Evolutionary conservation across 2,329 filamentous ascomycete species (phyloP), one percentile per base, ranked within the genome.

Genomic region (Paramyrothecium roridum): DNA sequence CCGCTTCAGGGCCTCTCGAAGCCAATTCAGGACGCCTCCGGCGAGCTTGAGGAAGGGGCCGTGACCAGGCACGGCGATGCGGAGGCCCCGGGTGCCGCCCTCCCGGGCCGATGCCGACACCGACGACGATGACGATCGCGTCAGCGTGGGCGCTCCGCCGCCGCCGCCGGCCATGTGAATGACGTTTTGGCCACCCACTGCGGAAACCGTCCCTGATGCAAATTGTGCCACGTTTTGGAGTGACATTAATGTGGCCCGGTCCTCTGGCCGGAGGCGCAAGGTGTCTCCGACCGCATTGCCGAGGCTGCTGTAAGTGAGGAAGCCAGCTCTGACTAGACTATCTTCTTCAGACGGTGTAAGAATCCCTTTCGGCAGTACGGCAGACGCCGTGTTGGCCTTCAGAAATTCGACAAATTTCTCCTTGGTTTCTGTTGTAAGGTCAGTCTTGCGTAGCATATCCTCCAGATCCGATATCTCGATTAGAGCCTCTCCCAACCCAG

Each of bases 21-120:
- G 71, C 68, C 90, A 87, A 22, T 79, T 77, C 16, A 89, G 78
- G 2, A 85, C 83, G 34, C 77, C 78, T 20, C 82, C 77, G 0
- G 87, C 75, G 3, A 92, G 76, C 67, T 87, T 89, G 48, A 92
- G 75, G 64, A 86, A 88, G 2, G 80, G 73, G 2, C 89, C 89
- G 34, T 85, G 86, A 22, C 83, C 82, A 1, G 89, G 89, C 0
- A 91, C 75, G 1, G 87, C 83, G 47, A 91, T 76, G 54, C 79
- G 80, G 67, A 82, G 76, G 47, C 55, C 56, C 47, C 59, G 57
- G n/a, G 53, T 55, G 3, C 54, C 55, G 3, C 37, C 54, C 22
- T 54, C 51, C 30, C 60, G 53, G 8, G 59, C 58, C 22, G 59
- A 57, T 22, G 64, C 6, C 37, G 37, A 17, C 37, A 43, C 26